Evolutionary conservation across 2,329 filamentous ascomycete species (phyloP).

Genomic region (Ceratocystis harringtonii): DNA sequence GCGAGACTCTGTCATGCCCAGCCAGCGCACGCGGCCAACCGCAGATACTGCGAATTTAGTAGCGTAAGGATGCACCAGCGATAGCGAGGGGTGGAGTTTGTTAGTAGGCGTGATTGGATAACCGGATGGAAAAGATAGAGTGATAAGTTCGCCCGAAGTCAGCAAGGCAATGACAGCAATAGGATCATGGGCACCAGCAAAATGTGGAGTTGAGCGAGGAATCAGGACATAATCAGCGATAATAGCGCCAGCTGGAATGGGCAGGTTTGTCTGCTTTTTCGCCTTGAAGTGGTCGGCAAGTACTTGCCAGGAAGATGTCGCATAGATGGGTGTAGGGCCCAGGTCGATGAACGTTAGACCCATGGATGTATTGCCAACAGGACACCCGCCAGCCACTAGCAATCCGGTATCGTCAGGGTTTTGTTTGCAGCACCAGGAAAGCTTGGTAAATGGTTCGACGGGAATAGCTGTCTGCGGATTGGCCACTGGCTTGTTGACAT

Average conservation of each 20-base stretch:
- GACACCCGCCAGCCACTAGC: conserved; percentile 67
- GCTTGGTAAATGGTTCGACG: conserved; percentile 60
- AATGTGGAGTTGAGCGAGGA: conserved; percentile 71
- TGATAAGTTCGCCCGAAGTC: conserved; percentile 75
- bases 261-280: conserved; percentile 56
- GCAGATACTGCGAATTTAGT: conserved; percentile 56
- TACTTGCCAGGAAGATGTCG: conserved; percentile 78
- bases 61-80: conserved; percentile 81
- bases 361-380: conserved; percentile 50
- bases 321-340: conserved; percentile 75
- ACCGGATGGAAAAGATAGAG: conserved; percentile 82
- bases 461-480: conserved; percentile 38
- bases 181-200: conserved; percentile 75
- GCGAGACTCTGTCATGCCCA: conserved; percentile 76
- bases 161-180: conserved; percentile 69
- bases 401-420: conserved; percentile 90
- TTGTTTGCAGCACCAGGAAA: conserved; percentile 86
- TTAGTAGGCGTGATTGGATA: conserved; percentile 86
- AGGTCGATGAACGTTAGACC: conserved; percentile 82
- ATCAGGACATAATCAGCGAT: conserved; percentile 71
- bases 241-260: conserved; percentile 62
- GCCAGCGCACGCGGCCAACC: conserved; percentile 67
- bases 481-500: conserved; percentile 53
- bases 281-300: conserved; percentile 64
- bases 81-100: conserved; percentile 74